Base-by-base conservation (phyloP, 345 rosid genomes). In the Euphorbia lathyris region DNA sequence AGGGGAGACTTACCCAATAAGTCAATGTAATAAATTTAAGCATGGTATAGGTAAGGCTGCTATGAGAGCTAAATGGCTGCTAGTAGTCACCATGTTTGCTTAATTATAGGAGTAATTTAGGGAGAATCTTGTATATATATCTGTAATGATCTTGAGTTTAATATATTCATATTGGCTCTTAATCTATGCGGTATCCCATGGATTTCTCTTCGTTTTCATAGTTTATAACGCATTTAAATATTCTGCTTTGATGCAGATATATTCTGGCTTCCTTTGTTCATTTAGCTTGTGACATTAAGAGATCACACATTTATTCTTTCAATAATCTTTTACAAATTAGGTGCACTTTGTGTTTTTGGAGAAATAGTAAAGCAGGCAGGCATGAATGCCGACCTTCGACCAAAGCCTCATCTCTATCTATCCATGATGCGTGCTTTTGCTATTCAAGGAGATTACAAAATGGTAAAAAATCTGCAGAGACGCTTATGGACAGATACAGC, bases 401-500 rank as follows among this genome's bases (percentile, higher is more conserved):
- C 97, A 67, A 90, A 88, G 77, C 91, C 94, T 68, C 90, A 87
- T 79, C 84, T 90, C 59, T 86, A 80, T 81, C 83, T 90, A 65
- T 88, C 97, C 45, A 70, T 88, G 90, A 88, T 88, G 92, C 90
- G 89, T 79, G 83, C 83, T 62, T 87, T 87, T 73, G 84, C 92
- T 60, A 63, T 23, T 70, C 73, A 66, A 76, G 90, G 92, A 68
- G 87, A 85, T 73, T 87, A 79, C 74, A 71, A 43, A 66, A 83
- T 79, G 87, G 97, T 84, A 20, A 83, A 74, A 77, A 83, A 71
- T 71, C 76, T 87, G 69, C 85, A 84, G 71, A 82, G 70, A 67
- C 84, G 85, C 69, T 74, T 88, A 76, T 77, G 86, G 90, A 84
- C 85, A 29, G 92, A 90, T 84, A 85, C 93, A 52, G 76, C 89